A percentile compares a stretch with the other conserved stretches of the same genome.
Evolutionary conservation across 2,329 filamentous ascomycete species (phyloP).

Genomic region (Colletotrichum sp.): DNA sequence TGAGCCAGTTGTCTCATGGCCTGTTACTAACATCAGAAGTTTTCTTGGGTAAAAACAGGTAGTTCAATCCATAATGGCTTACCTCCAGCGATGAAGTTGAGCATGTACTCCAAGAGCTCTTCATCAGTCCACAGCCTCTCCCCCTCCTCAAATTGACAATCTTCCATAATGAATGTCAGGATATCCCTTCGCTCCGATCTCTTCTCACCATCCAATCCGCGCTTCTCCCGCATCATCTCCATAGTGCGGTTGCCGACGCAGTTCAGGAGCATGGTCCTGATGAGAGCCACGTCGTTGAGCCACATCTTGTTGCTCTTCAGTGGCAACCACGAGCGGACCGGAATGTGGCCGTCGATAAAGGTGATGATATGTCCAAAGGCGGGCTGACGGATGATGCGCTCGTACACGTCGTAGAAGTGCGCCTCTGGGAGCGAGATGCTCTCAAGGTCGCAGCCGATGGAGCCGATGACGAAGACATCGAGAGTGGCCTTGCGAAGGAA

Average conservation of each 20-base stretch:
- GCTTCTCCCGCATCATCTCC: constrained; percentile 24
- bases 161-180: constrained; percentile 31
- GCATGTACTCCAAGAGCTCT: constrained; percentile 28
- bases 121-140: constrained; percentile 24
- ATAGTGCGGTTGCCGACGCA: constrained; percentile 31
- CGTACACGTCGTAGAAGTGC: constrained; percentile 34
- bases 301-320: constrained; percentile 42
- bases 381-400: constrained; percentile 33
- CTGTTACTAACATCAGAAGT: not conserved
- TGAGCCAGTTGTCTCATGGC: constrained; percentile 21
- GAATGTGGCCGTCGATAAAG: constrained; percentile 34
- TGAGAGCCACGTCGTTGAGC: constrained; percentile 33
- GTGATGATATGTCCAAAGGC: constrained; percentile 30
- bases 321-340: constrained; percentile 38
- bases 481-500: constrained; percentile 35
- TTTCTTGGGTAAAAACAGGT: too few relatives aligned
- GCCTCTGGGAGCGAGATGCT: constrained; percentile 25
- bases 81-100: constrained; percentile 27
- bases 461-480: constrained; percentile 36
- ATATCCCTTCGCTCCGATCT: constrained; percentile 24
- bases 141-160: constrained; percentile 16
- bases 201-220: constrained; percentile 17
- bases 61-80: not conserved
- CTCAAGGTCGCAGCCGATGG: constrained; percentile 37
- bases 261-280: constrained; percentile 36